Evolutionary conservation across 2,329 filamentous ascomycete species (phyloP).

Genomic region (Bipolaris bicolor): DNA sequence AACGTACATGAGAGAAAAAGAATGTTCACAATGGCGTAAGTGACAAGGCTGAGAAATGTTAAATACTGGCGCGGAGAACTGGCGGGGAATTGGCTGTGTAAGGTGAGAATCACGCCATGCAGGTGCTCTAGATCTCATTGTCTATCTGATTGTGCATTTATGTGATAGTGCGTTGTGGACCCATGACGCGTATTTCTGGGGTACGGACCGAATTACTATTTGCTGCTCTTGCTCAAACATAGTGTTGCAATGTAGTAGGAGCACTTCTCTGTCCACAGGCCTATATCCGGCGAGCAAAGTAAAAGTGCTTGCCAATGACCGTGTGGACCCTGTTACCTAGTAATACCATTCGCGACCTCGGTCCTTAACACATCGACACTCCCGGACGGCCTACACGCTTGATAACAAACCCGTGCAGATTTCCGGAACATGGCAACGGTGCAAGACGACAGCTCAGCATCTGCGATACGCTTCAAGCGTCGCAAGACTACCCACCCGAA

Average conservation of each 20-base stretch:
- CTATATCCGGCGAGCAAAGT: background rate
- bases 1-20: background rate
- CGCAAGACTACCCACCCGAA: constrained; percentile 39
- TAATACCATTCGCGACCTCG: constrained; percentile 7
- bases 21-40: background rate
- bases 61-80: background rate
- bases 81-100: constrained; percentile 14
- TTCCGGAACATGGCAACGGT: constrained; percentile 21
- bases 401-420: constrained; percentile 3
- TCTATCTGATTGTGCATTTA: constrained; percentile 8
- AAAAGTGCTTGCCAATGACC: constrained; percentile 6
- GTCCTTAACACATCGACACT: background rate
- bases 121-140: constrained; percentile 6
- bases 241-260: background rate
- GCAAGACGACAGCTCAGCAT: constrained; percentile 21
- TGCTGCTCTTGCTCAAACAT: background rate
- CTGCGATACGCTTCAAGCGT: constrained; percentile 40
- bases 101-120: constrained; percentile 40
- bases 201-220: background rate
- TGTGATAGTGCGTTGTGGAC: background rate
- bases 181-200: background rate
- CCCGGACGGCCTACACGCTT: background rate
- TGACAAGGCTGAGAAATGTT: background rate
- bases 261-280: background rate
- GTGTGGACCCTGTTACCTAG: background rate